A percentile compares a stretch with the other conserved stretches of the same genome.
These are phyloP conservation scores for Prinsepia uniflora DNA, from an alignment of 306 rosid genomes.

Conservation along the genomic window DNA sequence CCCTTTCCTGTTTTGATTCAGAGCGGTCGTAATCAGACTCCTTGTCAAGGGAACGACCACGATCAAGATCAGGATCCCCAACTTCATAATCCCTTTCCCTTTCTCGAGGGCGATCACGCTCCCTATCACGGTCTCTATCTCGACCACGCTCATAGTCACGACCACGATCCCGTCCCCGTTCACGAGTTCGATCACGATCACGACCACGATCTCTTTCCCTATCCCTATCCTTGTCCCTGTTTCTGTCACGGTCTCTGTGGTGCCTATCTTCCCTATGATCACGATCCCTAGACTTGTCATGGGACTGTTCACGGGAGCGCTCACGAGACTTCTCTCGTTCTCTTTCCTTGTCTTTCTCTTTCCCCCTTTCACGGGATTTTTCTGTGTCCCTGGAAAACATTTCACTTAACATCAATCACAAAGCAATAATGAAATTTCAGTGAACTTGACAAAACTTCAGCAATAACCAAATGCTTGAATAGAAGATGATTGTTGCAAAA, in stretches of 20 bases:
- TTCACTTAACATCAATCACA: slow-evolving; percentile 26
- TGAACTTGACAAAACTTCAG: background rate
- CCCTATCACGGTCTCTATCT: slow-evolving; percentile 50
- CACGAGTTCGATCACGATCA: slow-evolving; percentile 57
- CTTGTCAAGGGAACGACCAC: slow-evolving; percentile 66
- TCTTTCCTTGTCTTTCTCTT: slow-evolving; percentile 66
- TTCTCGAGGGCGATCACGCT: slow-evolving; percentile 53
- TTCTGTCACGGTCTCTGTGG: slow-evolving; percentile 87
- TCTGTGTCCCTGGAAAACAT: slow-evolving; percentile 71
- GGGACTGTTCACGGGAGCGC: slow-evolving; percentile 66
- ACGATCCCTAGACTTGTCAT: slow-evolving; percentile 72
- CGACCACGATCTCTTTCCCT: slow-evolving; percentile 76
- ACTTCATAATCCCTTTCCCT: slow-evolving; percentile 75
- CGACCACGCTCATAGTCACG: slow-evolving; percentile 61
- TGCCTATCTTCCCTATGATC: slow-evolving; percentile 86
- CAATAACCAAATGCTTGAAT: background rate
- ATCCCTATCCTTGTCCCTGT: slow-evolving; percentile 52
- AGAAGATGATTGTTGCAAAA: background rate
- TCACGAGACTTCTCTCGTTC: slow-evolving; percentile 68
- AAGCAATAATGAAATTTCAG: background rate
- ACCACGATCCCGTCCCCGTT: slow-evolving; percentile 60
- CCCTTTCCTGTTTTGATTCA: slow-evolving; percentile 73
- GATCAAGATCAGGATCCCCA: slow-evolving; percentile 50
- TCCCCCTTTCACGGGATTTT: slow-evolving; percentile 79
- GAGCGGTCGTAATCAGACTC: slow-evolving; percentile 60